Base-by-base conservation (phyloP, 345 rosid genomes). In the Excoecaria cochinchinensis region DNA sequence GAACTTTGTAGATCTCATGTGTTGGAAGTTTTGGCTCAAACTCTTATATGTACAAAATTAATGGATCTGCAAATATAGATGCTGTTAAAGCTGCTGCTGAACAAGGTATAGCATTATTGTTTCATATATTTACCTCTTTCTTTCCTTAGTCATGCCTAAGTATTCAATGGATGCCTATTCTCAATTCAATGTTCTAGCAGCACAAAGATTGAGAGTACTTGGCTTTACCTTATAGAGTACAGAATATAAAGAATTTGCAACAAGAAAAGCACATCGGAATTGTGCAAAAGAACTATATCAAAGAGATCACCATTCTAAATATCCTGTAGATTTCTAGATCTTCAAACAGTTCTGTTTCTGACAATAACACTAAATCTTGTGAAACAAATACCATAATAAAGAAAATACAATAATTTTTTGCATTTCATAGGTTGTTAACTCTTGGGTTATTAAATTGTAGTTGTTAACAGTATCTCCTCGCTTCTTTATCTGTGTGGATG, bases 11-110 rank as follows among this genome's bases (percentile, higher is more conserved):
- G 89, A 85, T 85, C n/a, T 86, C 93, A 55, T 87, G 91, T 36
- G 87, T 89, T 73, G 91, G 93, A 79, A 87, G 87, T 48, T 89
- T 87, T 74, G 91, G 90, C 69, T 86, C 89, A 55, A 81, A 87
- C 73, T 71, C 88, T 59, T 76, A 85, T 16, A 86, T 87, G 90
- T 82, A 79, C 65, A 84, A 50, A 71, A 89, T 89, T 14, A 86
- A 89, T 74, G 93, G 93, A 66, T 80, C 82, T 74, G 89, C 93
- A 67, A 89, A 87, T 80, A 86, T 89, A 10, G 85, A 83, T 74
- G 91, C 88, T 40, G 77, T 89, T 66, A 81, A 53, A 74, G 89
- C 88, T 80, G 91, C 90, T 3, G 76, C 82, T 16, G 89, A 87
- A 59, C 83, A 81, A 82, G 91, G 93, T 83, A 71, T 66, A 17